These are phyloP conservation scores for Erythrobasidium hasegawianum DNA, from an alignment of 1,284 basidiomycete species.

Conservation along the genomic window DNA sequence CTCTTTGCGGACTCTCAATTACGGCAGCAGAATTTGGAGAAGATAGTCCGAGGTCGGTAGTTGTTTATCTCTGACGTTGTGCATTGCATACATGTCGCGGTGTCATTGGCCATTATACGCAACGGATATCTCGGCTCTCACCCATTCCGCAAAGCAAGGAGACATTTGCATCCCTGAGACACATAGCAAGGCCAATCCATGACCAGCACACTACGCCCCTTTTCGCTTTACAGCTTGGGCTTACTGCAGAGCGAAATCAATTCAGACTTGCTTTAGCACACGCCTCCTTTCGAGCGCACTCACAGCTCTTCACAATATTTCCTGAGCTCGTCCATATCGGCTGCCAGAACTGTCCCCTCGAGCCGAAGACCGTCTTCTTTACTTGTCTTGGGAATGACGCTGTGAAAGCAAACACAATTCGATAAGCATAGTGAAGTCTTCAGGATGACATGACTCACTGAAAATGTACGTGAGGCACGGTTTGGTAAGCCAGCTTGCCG, in stretches of 20 bases:
- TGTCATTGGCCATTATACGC: no score
- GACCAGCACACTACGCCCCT: no score
- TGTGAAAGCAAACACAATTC: no score
- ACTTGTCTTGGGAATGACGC: constrained; percentile 52
- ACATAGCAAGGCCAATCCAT: no score
- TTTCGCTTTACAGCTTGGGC: constrained; percentile 13
- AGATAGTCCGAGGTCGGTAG: constrained; percentile 50
- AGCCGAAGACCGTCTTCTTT: constrained; percentile 51
- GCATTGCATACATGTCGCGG: no score
- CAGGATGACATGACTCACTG: constrained; percentile 35
- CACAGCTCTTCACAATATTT: constrained; percentile 41
- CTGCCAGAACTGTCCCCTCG: constrained; percentile 51
- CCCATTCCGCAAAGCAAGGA: no score
- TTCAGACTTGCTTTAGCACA: no score
- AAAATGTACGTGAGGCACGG: constrained; percentile 44
- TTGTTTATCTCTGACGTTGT: no score
- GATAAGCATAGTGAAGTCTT: no score
- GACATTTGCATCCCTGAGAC: no score
- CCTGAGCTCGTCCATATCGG: constrained; percentile 50
- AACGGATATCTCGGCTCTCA: no score
- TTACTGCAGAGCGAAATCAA: constrained; percentile 4
- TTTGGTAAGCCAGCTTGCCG: constrained; percentile 43
- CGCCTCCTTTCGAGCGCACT: not conserved
- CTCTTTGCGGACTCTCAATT: constrained; percentile 87
- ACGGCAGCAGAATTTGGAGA: constrained; percentile 72